Conservation (phyloP, 768 basidiomycete species). For the Lactarius deliciosus region DNA sequence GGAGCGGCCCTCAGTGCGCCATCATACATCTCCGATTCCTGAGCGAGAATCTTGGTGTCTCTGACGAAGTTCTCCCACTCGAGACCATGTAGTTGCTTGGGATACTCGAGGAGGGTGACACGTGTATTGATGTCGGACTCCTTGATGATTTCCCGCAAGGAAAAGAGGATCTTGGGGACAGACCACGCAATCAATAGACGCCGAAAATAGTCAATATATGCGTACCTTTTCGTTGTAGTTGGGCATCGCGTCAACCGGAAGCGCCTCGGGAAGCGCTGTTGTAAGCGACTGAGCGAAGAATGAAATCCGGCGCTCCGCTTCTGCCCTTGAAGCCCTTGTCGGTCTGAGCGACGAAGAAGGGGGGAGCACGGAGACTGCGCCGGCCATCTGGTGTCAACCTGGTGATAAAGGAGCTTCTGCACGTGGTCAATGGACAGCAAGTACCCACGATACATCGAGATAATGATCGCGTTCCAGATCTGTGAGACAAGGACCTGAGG, state of each 20-base stretch:
- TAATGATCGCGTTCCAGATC: conserved; percentile 99
- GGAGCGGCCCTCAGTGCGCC: conserved; percentile 75
- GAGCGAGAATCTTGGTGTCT: conserved; percentile 98
- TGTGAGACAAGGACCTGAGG: conserved; percentile 91
- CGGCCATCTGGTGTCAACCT: conserved; percentile 89
- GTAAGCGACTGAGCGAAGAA: conserved; percentile 99
- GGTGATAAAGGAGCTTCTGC: conserved; percentile 96
- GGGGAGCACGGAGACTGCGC: conserved; percentile 89
- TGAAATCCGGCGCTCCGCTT: conserved; percentile 97
- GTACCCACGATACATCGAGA: conserved; percentile 99
- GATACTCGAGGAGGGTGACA: conserved; percentile 94
- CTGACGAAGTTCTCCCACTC: conserved; percentile 92
- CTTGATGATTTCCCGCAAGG: conserved; percentile 96
- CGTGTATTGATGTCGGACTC: conserved; percentile 97
- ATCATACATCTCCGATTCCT: conserved; percentile 79
- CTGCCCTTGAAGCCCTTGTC: conserved; percentile 83
- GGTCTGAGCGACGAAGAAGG: conserved; percentile 96
- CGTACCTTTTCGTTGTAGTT: conserved; percentile 97
- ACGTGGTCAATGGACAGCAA: conserved; percentile 98
- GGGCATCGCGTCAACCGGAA: conserved; percentile 98
- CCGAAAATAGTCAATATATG: neutral
- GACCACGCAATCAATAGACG: neutral
- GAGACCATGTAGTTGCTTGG: conserved; percentile 77
- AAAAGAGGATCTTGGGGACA: conserved; percentile 73
- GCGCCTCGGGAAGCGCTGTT: conserved; percentile 87